Conservation (phyloP, 2,329 filamentous ascomycete genomes). For the Rhytidhysteron rufulum region DNA sequence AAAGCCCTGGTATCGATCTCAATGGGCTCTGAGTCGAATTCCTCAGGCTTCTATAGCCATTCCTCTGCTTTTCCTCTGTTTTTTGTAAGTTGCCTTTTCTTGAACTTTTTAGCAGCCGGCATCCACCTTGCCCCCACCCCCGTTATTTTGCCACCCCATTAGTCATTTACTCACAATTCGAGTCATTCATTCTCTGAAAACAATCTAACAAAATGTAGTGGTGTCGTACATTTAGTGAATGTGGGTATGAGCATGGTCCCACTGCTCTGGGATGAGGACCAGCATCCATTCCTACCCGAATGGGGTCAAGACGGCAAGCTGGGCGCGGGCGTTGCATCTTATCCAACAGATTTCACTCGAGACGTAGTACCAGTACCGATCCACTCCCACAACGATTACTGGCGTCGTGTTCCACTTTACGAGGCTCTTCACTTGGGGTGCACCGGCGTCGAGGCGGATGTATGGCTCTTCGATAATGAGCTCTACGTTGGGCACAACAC, state of each 20-base stretch:
- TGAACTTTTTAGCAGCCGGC: background rate
- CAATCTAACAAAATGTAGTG: slow-evolving; percentile 22
- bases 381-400: slow-evolving; percentile 60
- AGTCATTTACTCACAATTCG: background rate
- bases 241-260: slow-evolving; percentile 34
- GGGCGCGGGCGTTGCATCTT: slow-evolving; percentile 26
- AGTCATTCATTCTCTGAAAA: background rate
- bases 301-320: slow-evolving; percentile 41
- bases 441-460: slow-evolving; percentile 55
- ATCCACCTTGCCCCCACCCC: background rate
- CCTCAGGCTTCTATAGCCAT: background rate
- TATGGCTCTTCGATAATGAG: slow-evolving; percentile 53
- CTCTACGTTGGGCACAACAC: slow-evolving; percentile 54
- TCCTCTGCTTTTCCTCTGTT: background rate
- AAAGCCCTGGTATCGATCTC: background rate
- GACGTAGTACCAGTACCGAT: slow-evolving; percentile 49
- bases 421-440: slow-evolving; percentile 55
- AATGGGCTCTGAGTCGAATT: background rate
- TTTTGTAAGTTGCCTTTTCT: slow-evolving; percentile 1
- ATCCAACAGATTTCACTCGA: slow-evolving; percentile 47
- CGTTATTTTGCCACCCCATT: background rate
- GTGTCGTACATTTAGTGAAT: slow-evolving; percentile 40
- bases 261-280: slow-evolving; percentile 33
- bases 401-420: slow-evolving; percentile 52
- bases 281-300: slow-evolving; percentile 28